These are phyloP conservation scores for Quercus berberidifolia DNA, from an alignment of 306 rosid species.

Conservation along the genomic window DNA sequence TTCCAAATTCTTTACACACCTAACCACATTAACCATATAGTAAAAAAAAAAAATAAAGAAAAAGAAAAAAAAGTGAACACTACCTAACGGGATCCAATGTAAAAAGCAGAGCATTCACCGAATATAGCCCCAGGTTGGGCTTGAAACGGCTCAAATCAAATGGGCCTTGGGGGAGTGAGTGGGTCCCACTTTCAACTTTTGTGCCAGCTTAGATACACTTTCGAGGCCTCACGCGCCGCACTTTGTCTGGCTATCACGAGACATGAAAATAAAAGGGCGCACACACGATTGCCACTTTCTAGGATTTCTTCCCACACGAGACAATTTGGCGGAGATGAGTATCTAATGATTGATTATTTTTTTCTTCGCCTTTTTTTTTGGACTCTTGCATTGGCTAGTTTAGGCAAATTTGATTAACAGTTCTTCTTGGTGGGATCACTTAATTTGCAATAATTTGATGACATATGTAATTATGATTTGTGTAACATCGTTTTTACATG, in stretches of 20 bases:
- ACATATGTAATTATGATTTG: no score
- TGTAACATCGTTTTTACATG: no score
- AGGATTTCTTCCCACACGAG: background rate
- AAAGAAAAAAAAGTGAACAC: background rate
- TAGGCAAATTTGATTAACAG: no score
- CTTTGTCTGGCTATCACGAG: conserved; percentile 36
- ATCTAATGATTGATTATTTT: conserved; percentile 36
- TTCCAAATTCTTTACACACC: no score
- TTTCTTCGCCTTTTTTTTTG: no score
- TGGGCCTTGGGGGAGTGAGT: background rate
- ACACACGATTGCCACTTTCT: conserved; percentile 5
- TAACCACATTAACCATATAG: background rate
- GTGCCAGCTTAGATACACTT: conserved; percentile 25
- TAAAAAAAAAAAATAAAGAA: background rate
- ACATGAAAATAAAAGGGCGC: conserved; percentile 13
- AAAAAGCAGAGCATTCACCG: background rate
- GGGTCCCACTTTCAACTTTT: conserved; percentile 11
- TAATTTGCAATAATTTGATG: no score
- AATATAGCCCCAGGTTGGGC: background rate
- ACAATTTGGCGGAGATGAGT: background rate
- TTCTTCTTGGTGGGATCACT: no score
- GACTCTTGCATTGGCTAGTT: no score
- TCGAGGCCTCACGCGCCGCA: conserved; percentile 83
- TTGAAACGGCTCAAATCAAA: conserved; percentile 16
- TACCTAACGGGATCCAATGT: conserved; percentile 21